Evolutionary conservation across 768 basidiomycete species (phyloP), one percentile per base, ranked within the genome.

Genomic region (Aureoboletus auriporus): DNA sequence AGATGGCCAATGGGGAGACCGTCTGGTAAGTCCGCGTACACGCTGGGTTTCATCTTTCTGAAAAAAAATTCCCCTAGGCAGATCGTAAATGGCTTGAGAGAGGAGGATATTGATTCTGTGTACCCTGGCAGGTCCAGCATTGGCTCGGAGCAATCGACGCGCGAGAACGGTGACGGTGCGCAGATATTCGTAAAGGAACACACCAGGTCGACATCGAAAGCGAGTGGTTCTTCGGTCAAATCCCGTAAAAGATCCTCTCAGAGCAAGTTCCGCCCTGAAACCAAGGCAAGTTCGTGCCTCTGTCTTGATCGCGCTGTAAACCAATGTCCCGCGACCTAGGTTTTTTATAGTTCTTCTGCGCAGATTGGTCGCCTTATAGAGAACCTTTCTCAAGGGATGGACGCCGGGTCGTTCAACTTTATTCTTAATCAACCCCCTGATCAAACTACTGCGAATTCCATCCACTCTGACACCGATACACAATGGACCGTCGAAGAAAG

Each of bases 331-430:
- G 47, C 27, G 44, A 33, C 47, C 47, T 43, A 57, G 59, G 61
- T 68, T 61, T 70, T 60, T 64, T 58, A 60, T 50, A 58, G 84
- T 56, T 80, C 87, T 14, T 75, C 85, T 20, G 78, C 82, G 36
- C 84, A 90, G 52, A 91, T 93, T 63, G 87, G 86, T 37, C 86
- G 83, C 56, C 75, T 93, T 50, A 89, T 93, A 49, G 90, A 93
- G 62, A 81, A 71, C 58, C 79, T 93, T 62, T 90, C 89, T 40
- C 83, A 83, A 63, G 85, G 83, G 29, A 81, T 82, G 72, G 90
- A 93, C 54, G 75, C 87, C 36, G 90, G 88, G 39, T 85, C 89
- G 33, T 90, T 91, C 74, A 91, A 91, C 61, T 80, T 91, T 61
- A 61, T 75, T 33, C 77, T 82, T 11, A 66, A 72, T 55, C 54